Conservation (phyloP, 768 basidiomycete genomes). For the Russula griseocarnosa region DNA sequence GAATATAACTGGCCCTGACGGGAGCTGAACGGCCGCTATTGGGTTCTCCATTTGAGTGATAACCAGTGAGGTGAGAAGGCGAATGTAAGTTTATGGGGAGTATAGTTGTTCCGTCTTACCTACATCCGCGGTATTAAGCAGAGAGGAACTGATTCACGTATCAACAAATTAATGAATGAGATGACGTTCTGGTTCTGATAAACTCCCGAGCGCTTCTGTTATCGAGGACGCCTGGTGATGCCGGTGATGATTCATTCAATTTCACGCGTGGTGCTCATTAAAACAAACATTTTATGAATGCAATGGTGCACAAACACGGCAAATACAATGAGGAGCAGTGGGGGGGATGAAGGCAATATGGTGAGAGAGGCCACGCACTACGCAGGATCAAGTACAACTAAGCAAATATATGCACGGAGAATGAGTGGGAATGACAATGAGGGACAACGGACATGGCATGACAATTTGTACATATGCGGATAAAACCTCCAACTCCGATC, state of each 20-base stretch:
- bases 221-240: no score
- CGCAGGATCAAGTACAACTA: slow-evolving; percentile 10
- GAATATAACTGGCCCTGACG: not conserved
- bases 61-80: not conserved
- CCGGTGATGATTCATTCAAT: not conserved
- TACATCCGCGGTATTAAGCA: not conserved
- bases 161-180: not conserved
- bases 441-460: not conserved
- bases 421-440: slow-evolving; percentile 3
- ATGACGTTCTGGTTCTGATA: no score
- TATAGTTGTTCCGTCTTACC: not conserved
- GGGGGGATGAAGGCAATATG: not conserved
- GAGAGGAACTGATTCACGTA: not conserved
- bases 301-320: not conserved
- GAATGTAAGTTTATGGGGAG: not conserved
- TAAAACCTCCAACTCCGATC: not conserved
- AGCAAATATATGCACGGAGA: slow-evolving; percentile 16
- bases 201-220: no score
- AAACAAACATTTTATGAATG: not conserved
- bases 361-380: slow-evolving; percentile 4
- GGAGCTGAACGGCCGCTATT: no score
- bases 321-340: slow-evolving; percentile 6
- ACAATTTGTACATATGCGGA: slow-evolving; percentile 11
- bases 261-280: not conserved
- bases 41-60: no score